Conservation (phyloP, 169 alveolate genomes). For the Plasmodium sp. region DNA sequence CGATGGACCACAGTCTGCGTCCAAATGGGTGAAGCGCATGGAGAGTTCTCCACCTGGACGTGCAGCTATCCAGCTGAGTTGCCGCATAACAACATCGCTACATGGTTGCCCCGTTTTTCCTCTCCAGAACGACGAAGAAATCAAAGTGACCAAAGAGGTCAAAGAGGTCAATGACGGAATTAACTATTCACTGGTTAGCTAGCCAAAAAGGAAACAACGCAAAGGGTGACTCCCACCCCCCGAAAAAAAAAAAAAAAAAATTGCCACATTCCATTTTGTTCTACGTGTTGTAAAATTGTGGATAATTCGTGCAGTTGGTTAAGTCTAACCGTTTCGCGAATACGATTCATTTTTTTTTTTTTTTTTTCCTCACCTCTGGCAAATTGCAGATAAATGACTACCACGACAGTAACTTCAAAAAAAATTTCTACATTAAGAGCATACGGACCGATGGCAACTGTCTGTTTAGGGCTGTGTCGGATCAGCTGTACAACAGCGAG, state of each 20-base stretch:
- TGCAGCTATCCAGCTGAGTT: background rate
- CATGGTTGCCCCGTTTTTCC: background rate
- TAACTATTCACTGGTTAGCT: background rate
- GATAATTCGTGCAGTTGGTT: background rate
- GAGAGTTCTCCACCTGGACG: background rate
- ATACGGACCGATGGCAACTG: conserved; percentile 67
- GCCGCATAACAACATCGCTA: background rate
- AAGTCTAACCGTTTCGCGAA: background rate
- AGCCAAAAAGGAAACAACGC: background rate
- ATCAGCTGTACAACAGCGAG: conserved; percentile 46
- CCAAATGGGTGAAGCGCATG: background rate
- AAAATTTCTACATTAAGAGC: conserved; percentile 49
- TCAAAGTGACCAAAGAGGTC: background rate
- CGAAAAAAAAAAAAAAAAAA: no score
- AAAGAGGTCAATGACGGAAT: background rate
- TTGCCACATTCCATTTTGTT: background rate
- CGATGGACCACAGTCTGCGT: background rate
- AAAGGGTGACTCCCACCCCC: background rate
- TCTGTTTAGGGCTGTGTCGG: conserved; percentile 59
- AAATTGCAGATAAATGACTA: conserved; percentile 24
- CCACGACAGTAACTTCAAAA: conserved; percentile 53
- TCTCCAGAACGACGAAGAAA: background rate
- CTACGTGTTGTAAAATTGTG: background rate
- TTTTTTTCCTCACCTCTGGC: no score
- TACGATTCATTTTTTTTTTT: background rate